Evolutionary conservation across 345 rosid species (phyloP), one percentile per base, ranked within the genome.

Genomic region (Orychophragmus violaceus): DNA sequence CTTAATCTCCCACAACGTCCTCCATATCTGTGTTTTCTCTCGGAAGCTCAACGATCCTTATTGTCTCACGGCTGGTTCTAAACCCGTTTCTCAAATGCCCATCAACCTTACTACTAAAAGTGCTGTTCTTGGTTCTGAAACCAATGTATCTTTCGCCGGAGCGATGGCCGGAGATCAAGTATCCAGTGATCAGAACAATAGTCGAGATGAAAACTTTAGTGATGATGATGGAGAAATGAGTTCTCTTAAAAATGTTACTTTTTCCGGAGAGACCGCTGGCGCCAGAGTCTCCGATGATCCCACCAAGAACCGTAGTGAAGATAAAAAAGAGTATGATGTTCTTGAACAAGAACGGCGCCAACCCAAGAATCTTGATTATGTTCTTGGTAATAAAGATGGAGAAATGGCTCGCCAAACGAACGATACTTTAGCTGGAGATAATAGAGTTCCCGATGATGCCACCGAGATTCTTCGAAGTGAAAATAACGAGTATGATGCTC

Each of bases 1-100:
- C 13, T 44, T 82, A 66, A 78, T 87, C 70, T 85, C 87, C 3
- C 77, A 87, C 52, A 80, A 84, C 18, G 55, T 83, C 33, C 76
- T 84, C 60, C 90, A 83, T 5, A 72, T 87, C n/a, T 88, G 92
- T 42, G 62, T 88, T 18, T 83, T 91, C 11, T 85, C 90, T 9
- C 81, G 89, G 41, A 86, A 86, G 70, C 84, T 84, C 75, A 83
- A 57, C 80, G 76, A 82, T 59, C 86, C 82, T 39, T 85, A 81
- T 63, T 87, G 95, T 71, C 76, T 87, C 69, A 85, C 87, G 4
- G 88, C 88, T 0, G 92, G 90, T 12, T 60, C 87, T 1, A 84
- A 80, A 18, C 85, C 84, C 11, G 74, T 56, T 25, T 64, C 76
- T 48, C 83, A 76, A 17, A 36, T 23, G 5, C 19, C 35, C 3